A percentile compares a stretch with the other conserved stretches of the same genome.
Conservation (phyloP, 2,329 filamentous ascomycete genomes). For the Microdochium nivale region DNA sequence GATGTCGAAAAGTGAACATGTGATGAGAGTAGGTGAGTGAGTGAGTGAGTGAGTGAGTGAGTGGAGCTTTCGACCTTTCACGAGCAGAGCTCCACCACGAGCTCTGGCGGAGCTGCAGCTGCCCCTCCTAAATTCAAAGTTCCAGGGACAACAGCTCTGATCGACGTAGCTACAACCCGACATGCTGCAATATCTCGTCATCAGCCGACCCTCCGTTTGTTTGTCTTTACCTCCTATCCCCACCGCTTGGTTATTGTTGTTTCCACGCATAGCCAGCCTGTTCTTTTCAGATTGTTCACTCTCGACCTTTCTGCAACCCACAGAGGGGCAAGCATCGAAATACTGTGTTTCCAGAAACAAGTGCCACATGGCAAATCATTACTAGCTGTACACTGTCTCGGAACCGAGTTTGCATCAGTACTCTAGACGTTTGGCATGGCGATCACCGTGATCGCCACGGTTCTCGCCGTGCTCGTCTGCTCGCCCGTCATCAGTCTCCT, state of each 20-base stretch:
- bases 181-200: neutral
- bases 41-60: no score
- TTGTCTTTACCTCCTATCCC: neutral
- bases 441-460: conserved; percentile 12
- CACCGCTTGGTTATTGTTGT: neutral
- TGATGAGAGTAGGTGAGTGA: neutral
- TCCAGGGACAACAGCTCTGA: neutral
- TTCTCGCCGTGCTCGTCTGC: conserved; percentile 12
- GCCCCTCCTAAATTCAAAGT: neutral
- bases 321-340: no score
- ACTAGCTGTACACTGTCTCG: no score
- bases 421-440: neutral
- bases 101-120: neutral
- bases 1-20: neutral
- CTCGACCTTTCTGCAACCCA: neutral
- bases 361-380: no score
- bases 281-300: neutral
- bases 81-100: neutral
- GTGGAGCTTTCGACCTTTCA: neutral
- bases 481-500: conserved; percentile 17
- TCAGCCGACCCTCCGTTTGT: neutral
- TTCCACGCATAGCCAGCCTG: neutral
- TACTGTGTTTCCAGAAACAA: no score
- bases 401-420: no score
- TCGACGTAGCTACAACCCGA: neutral